These are phyloP conservation scores for Ehretia macrophylla DNA, from an alignment of 257 asterid genomes.

Conservation along the genomic window DNA sequence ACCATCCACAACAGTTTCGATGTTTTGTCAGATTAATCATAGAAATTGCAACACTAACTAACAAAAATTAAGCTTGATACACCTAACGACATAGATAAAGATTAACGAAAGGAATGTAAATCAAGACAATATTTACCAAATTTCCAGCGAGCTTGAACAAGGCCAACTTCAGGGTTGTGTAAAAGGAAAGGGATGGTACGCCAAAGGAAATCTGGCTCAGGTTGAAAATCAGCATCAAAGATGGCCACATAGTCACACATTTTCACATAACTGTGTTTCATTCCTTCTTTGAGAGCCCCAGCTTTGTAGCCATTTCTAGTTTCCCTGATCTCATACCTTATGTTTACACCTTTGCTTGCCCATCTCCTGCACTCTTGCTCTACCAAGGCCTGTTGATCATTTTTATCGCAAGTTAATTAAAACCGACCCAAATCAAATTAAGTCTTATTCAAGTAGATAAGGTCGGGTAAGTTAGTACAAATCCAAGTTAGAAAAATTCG, in stretches of 20 bases:
- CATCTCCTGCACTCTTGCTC: slow-evolving; percentile 37
- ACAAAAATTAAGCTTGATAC: neutral
- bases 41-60: neutral
- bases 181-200: slow-evolving; percentile 33
- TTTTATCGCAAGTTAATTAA: neutral
- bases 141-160: slow-evolving; percentile 45
- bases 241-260: slow-evolving; percentile 32
- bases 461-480: too few species aligned
- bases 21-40: neutral
- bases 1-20: neutral
- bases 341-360: slow-evolving; percentile 30
- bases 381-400: slow-evolving; percentile 21
- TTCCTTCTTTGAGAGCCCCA: slow-evolving; percentile 36
- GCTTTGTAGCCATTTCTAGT: slow-evolving; percentile 40
- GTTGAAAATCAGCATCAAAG: slow-evolving; percentile 42
- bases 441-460: too few species aligned
- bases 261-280: slow-evolving; percentile 31
- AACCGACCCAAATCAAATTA: neutral
- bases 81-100: neutral
- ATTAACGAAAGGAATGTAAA: too few species aligned
- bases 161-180: slow-evolving; percentile 30
- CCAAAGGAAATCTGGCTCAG: slow-evolving; percentile 26
- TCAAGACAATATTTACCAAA: slow-evolving; percentile 21
- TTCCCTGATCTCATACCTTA: slow-evolving; percentile 35
- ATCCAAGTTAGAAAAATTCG: too few species aligned